These are phyloP conservation scores for Trypanosoma vivax DNA, from an alignment of 208 protist genomes.

Conservation along the genomic window DNA sequence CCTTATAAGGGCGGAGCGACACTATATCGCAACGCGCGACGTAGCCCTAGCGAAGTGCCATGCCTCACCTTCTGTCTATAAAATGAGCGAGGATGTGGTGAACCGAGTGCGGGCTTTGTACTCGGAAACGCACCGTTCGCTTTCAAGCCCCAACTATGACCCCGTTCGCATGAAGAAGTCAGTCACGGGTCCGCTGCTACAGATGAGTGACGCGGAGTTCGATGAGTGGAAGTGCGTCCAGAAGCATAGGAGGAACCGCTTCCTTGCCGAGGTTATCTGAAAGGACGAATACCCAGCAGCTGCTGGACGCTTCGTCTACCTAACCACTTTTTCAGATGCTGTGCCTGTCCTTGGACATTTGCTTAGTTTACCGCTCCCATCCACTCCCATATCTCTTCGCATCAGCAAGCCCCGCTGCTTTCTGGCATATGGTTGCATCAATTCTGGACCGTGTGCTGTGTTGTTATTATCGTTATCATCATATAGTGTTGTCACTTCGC, in stretches of 20 bases:
- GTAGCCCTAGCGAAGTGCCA: constrained; percentile 26
- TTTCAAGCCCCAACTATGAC: constrained; percentile 78
- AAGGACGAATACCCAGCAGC: not conserved
- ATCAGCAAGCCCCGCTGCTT: no score
- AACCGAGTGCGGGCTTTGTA: constrained; percentile 56
- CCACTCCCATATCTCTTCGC: no score
- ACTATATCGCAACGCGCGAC: constrained; percentile 57
- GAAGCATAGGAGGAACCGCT: constrained; percentile 39
- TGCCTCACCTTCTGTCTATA: constrained; percentile 33
- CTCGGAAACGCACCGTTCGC: constrained; percentile 65
- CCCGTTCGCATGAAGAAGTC: constrained; percentile 77
- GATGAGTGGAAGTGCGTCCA: constrained; percentile 55
- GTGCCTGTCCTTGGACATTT: no score
- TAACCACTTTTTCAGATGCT: no score
- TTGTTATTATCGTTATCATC: no score
- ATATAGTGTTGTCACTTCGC: no score
- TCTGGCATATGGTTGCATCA: no score
- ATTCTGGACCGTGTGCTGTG: no score
- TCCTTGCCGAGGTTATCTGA: constrained; percentile 50
- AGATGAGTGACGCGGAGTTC: constrained; percentile 66
- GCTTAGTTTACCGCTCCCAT: no score
- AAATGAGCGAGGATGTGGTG: constrained; percentile 51
- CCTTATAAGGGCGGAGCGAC: constrained; percentile 62
- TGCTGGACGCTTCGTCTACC: no score
- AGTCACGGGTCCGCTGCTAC: constrained; percentile 49